Evolutionary conservation across 345 rosid species (phyloP).

Genomic region (Populus pruinosa): DNA sequence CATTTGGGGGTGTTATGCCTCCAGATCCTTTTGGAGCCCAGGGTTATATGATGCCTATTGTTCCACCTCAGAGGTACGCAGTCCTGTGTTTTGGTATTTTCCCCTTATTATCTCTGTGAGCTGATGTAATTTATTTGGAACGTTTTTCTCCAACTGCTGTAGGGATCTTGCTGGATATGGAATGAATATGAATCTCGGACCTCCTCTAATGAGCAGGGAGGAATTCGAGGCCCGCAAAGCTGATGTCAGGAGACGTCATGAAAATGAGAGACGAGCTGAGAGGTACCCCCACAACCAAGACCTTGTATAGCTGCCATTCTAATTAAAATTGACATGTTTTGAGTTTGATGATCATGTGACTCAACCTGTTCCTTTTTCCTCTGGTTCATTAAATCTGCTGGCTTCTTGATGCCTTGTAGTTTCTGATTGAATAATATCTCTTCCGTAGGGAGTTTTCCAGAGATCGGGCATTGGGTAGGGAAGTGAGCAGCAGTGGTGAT

Average conservation of each 20-base stretch:
- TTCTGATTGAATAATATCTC: background rate
- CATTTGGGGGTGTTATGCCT: slow-evolving; percentile 53
- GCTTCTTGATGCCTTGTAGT: too few species aligned
- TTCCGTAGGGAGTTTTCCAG: slow-evolving; percentile 56
- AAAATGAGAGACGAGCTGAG: slow-evolving; percentile 68
- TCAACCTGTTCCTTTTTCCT: background rate
- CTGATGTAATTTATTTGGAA: background rate
- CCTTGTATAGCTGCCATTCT: too few species aligned
- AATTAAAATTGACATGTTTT: background rate
- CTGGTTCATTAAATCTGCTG: background rate
- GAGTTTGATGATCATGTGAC: background rate
- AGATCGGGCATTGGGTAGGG: slow-evolving; percentile 69
- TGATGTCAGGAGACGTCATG: slow-evolving; percentile 78
- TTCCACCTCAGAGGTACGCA: slow-evolving; percentile 59
- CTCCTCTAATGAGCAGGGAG: slow-evolving; percentile 88
- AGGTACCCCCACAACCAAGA: slow-evolving; percentile 38
- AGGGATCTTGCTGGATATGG: slow-evolving; percentile 89
- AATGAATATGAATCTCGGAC: slow-evolving; percentile 70
- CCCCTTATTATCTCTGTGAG: background rate
- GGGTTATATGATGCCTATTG: slow-evolving; percentile 55
- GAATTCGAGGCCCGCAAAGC: slow-evolving; percentile 90
- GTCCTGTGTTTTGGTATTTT: background rate
- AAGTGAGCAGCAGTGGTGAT: slow-evolving; percentile 53
- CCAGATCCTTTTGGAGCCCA: slow-evolving; percentile 62
- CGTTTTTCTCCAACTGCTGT: background rate